phyloP scores from a whole-genome alignment of 2,329 filamentous ascomycete species.

The Pestalotiopsis sp. region DNA sequence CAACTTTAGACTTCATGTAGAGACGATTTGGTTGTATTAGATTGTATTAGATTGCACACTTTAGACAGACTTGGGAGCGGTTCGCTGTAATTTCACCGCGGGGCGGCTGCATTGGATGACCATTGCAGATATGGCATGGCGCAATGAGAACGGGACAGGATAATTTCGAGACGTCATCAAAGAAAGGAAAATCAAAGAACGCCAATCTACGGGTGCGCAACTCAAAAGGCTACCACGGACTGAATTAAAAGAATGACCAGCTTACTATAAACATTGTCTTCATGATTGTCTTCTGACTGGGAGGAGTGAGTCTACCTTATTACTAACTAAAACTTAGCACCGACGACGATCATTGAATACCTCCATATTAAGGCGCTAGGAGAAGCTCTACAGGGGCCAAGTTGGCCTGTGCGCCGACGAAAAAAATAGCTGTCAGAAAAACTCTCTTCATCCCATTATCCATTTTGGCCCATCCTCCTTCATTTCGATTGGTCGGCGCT shows the following conservation, averaged over 20 bases:
- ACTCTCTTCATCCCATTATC: neutral
- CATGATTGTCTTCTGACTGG: too few species aligned
- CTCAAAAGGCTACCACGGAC: too few species aligned
- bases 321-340: neutral
- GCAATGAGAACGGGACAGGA: neutral
- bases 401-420: neutral
- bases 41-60: neutral
- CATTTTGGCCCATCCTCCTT: neutral
- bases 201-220: too few species aligned
- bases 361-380: neutral
- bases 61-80: conserved; percentile 3
- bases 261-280: too few species aligned
- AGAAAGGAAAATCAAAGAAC: too few species aligned
- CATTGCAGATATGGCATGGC: neutral
- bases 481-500: neutral
- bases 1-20: neutral
- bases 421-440: neutral
- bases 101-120: neutral
- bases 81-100: neutral
- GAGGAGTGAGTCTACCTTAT: too few species aligned
- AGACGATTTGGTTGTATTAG: neutral
- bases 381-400: neutral
- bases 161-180: too few species aligned
- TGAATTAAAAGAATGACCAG: too few species aligned
- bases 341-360: neutral